Evolutionary conservation across 176 grass and related monocot species (phyloP).

Genomic region (Aechmea fasciata): DNA sequence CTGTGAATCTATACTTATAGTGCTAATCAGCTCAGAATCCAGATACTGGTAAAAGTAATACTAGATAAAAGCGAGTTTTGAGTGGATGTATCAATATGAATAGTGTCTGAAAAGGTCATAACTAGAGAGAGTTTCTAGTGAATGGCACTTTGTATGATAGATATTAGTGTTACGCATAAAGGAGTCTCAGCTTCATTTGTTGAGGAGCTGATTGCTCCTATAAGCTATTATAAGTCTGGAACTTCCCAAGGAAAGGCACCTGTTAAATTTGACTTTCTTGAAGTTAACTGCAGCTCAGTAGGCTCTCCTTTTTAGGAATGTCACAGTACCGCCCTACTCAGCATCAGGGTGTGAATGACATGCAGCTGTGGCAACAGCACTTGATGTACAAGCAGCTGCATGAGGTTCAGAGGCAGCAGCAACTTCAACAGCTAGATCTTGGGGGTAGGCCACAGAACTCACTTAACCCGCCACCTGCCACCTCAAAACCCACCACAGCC

Average conservation of each 20-base stretch:
- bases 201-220: not conserved
- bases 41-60: not conserved
- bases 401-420: slow-evolving; percentile 80
- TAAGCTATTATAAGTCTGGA: not conserved
- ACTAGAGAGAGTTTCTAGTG: not conserved
- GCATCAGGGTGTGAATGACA: not conserved
- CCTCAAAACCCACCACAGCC: slow-evolving; percentile 35
- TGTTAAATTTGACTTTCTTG: not conserved
- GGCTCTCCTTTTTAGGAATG: not conserved
- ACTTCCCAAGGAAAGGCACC: not conserved
- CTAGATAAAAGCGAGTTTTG: not conserved
- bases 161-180: not conserved
- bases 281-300: not conserved
- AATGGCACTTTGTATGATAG: not conserved
- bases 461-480: slow-evolving; percentile 40
- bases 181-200: not conserved
- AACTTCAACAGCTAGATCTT: slow-evolving; percentile 60
- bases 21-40: not conserved
- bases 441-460: slow-evolving; percentile 40
- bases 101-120: not conserved
- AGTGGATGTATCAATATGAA: not conserved
- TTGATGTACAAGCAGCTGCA: slow-evolving; percentile 81
- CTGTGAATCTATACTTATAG: not conserved
- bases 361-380: slow-evolving; percentile 84
- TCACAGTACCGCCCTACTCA: not conserved